phyloP scores from a whole-genome alignment of 768 basidiomycete genomes.

The Gloeopeniophorella convolvens region DNA sequence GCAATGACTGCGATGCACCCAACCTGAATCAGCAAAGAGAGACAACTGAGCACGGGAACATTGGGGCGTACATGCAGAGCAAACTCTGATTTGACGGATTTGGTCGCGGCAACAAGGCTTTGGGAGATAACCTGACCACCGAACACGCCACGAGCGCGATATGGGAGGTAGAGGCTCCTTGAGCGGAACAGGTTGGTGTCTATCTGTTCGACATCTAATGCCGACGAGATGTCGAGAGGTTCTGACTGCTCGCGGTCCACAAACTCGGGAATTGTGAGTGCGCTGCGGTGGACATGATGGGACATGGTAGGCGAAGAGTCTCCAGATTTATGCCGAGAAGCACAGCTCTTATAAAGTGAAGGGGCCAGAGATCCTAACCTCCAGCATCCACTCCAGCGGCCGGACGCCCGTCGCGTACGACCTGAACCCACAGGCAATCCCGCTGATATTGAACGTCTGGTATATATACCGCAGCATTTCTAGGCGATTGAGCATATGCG shows the following conservation, averaged over 20 bases:
- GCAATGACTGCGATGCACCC: conserved; percentile 45
- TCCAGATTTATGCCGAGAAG: neutral
- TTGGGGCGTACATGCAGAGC: conserved; percentile 67
- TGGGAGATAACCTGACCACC: conserved; percentile 88
- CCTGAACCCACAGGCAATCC: too few species aligned
- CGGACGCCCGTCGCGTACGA: too few species aligned
- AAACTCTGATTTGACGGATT: conserved; percentile 57
- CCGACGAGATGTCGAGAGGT: conserved; percentile 51
- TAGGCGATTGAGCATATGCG: too few species aligned
- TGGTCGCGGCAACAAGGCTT: conserved; percentile 76
- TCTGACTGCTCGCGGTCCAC: conserved; percentile 9
- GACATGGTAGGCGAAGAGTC: neutral
- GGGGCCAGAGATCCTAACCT: too few species aligned
- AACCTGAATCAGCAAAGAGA: neutral
- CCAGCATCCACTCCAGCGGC: neutral
- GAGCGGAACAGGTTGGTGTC: conserved; percentile 75
- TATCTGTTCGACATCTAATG: conserved; percentile 70
- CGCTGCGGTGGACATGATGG: neutral
- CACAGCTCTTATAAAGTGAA: neutral
- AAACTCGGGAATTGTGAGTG: neutral
- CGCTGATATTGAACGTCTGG: too few species aligned
- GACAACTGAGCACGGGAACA: neutral
- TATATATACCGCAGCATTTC: too few species aligned
- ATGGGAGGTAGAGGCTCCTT: conserved; percentile 59
- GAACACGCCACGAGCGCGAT: conserved; percentile 64